Conservation (phyloP, 1,284 basidiomycete species). For the Sanghuangporus sanghuang region DNA sequence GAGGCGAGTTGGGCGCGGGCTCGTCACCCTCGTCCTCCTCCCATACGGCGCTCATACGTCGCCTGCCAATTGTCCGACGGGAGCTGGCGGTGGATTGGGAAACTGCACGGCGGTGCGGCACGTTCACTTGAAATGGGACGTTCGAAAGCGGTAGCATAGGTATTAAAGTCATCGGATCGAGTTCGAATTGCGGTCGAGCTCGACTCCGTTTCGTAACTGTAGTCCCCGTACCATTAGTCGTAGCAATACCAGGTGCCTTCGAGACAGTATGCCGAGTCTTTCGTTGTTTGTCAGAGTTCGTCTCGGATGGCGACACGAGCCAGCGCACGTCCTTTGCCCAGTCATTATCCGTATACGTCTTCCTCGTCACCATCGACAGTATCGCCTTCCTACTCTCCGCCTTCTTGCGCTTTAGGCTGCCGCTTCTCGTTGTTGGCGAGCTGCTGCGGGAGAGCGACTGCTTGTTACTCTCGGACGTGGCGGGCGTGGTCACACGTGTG, state of each 20-base stretch:
- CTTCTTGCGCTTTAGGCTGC: not conserved
- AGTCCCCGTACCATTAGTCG: constrained; percentile 4
- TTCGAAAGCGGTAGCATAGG: constrained; percentile 3
- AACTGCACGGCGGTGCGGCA: constrained; percentile 20
- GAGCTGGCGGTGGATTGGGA: constrained; percentile 17
- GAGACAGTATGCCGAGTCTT: constrained; percentile 19
- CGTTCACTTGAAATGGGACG: not conserved
- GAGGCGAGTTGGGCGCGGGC: not conserved
- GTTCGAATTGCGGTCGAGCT: not conserved
- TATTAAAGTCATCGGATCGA: not conserved
- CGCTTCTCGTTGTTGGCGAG: not conserved
- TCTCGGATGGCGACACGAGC: constrained; percentile 39
- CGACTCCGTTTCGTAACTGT: constrained; percentile 18
- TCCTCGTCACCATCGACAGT: not conserved
- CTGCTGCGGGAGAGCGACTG: not conserved
- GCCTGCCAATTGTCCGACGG: constrained; percentile 17
- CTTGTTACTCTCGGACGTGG: not conserved
- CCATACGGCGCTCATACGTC: constrained; percentile 38
- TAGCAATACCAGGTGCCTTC: constrained; percentile 11
- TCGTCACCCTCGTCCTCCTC: constrained; percentile 36
- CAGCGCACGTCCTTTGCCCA: constrained; percentile 55
- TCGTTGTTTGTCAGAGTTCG: constrained; percentile 20
- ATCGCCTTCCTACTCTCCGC: not conserved
- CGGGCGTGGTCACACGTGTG: constrained; percentile 16
- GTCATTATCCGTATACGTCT: constrained; percentile 13